A percentile compares a stretch with the other conserved stretches of the same genome.
Conservation (phyloP, 768 basidiomycete species). For the Pleurotus platypus region DNA sequence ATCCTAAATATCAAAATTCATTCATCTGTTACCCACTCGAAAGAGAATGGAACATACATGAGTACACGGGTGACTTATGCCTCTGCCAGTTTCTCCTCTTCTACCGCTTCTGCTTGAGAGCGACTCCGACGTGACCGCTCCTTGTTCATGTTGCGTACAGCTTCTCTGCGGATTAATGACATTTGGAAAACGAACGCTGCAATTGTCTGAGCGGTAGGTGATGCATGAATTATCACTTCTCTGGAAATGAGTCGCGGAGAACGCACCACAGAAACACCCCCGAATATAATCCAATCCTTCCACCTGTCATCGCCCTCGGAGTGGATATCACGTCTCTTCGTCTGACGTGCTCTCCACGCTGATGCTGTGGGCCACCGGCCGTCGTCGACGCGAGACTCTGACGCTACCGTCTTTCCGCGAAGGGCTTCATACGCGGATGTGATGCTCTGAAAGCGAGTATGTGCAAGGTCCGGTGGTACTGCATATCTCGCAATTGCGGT, state of each 20-base stretch:
- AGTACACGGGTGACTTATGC: not conserved
- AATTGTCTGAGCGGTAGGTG: not conserved
- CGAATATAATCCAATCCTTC: conserved; percentile 48
- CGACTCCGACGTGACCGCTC: not conserved
- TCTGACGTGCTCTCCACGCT: conserved; percentile 11
- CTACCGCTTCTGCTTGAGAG: too few relatives aligned
- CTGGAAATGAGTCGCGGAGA: not conserved
- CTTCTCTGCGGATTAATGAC: not conserved
- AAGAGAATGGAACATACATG: too few relatives aligned
- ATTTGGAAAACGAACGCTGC: not conserved
- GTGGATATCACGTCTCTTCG: conserved; percentile 21
- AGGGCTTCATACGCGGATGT: conserved; percentile 61
- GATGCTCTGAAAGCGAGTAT: conserved; percentile 62
- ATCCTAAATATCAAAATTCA: too few relatives aligned
- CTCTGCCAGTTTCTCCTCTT: not conserved
- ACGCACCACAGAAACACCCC: conserved; percentile 46
- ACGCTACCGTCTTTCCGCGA: conserved; percentile 28
- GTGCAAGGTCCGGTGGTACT: conserved; percentile 38
- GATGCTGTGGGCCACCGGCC: conserved; percentile 11
- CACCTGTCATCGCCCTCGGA: conserved; percentile 34
- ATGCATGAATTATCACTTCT: not conserved
- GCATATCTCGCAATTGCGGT: conserved; percentile 38
- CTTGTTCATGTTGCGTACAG: not conserved
- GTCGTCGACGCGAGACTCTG: conserved; percentile 14
- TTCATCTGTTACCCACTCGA: too few relatives aligned